A percentile compares a stretch with the other conserved stretches of the same genome.
These are phyloP conservation scores for Cyathus striatus DNA, from an alignment of 768 basidiomycete genomes.

Conservation along the genomic window DNA sequence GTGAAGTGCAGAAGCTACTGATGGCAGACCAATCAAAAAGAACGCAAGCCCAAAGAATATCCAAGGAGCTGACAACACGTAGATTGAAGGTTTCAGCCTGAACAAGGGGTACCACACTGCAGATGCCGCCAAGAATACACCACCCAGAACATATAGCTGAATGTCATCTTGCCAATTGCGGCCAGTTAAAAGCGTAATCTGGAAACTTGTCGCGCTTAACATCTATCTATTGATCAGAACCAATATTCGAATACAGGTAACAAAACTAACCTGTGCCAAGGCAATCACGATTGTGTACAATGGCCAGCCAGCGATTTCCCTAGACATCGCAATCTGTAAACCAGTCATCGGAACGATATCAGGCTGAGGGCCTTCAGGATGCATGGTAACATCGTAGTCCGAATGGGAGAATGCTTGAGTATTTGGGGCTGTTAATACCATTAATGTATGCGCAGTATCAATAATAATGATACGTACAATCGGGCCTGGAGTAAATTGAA, in stretches of 20 bases:
- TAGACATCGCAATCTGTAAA: slow-evolving; percentile 78
- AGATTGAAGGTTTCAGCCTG: slow-evolving; percentile 83
- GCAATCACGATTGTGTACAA: slow-evolving; percentile 88
- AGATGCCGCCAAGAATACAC: slow-evolving; percentile 81
- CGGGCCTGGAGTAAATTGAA: slow-evolving; percentile 66
- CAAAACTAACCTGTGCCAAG: slow-evolving; percentile 59
- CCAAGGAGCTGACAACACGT: slow-evolving; percentile 85
- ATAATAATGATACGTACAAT: slow-evolving; percentile 46
- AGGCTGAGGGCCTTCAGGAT: slow-evolving; percentile 44
- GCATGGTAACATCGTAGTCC: slow-evolving; percentile 39
- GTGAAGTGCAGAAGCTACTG: slow-evolving; percentile 54
- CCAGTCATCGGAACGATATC: slow-evolving; percentile 76
- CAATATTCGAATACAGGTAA: neutral
- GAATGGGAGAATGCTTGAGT: slow-evolving; percentile 40
- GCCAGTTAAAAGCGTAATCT: slow-evolving; percentile 86
- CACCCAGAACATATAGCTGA: slow-evolving; percentile 88
- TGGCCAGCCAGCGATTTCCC: slow-evolving; percentile 83
- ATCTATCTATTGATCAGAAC: slow-evolving; percentile 39
- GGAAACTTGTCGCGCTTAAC: slow-evolving; percentile 90
- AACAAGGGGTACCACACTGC: slow-evolving; percentile 89
- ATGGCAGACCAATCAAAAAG: slow-evolving; percentile 87
- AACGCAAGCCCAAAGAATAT: slow-evolving; percentile 88
- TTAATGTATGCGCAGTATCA: slow-evolving; percentile 1
- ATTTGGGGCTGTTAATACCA: slow-evolving; percentile 37
- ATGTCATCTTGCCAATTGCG: slow-evolving; percentile 76